Percentiles rank a stretch among this genome's conserved stretches.
These are phyloP conservation scores for Scedosporium minutisporum DNA, from an alignment of 2,329 filamentous ascomycete genomes.

Conservation along the genomic window DNA sequence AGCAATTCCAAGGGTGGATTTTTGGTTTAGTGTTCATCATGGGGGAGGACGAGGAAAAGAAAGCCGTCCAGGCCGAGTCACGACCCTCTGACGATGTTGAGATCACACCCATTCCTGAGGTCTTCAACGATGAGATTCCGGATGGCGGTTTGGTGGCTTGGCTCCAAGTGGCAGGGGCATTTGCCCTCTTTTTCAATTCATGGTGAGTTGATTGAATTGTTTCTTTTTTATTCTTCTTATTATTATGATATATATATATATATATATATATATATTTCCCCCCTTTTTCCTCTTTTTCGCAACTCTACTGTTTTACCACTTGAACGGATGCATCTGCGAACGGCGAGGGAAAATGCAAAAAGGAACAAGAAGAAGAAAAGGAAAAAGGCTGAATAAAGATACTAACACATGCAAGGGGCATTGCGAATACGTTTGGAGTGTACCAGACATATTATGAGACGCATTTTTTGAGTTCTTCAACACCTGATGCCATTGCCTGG, in stretches of 20 bases:
- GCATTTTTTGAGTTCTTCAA: constrained; percentile 14
- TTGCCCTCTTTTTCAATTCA: constrained; percentile 24
- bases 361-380: too few relatives aligned
- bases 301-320: background rate
- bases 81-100: background rate
- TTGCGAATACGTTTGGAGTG: constrained; percentile 26
- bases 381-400: too few relatives aligned
- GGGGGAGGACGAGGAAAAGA: too few relatives aligned
- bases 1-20: too few relatives aligned
- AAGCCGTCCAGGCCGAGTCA: background rate
- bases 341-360: too few relatives aligned
- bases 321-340: too few relatives aligned
- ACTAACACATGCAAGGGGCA: constrained; percentile 15
- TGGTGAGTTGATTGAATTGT: constrained; percentile 14
- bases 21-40: too few relatives aligned
- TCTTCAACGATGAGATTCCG: constrained; percentile 1
- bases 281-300: too few relatives aligned
- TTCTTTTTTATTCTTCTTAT: too few relatives aligned
- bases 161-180: constrained; percentile 25
- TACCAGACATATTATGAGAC: constrained; percentile 25
- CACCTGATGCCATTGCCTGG: constrained; percentile 22
- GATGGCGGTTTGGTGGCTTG: constrained; percentile 24
- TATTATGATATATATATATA: too few relatives aligned
- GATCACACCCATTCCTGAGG: background rate
- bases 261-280: too few relatives aligned